These are phyloP conservation scores for Dryas alaskensis DNA, from an alignment of 306 rosid species.

Conservation along the genomic window DNA sequence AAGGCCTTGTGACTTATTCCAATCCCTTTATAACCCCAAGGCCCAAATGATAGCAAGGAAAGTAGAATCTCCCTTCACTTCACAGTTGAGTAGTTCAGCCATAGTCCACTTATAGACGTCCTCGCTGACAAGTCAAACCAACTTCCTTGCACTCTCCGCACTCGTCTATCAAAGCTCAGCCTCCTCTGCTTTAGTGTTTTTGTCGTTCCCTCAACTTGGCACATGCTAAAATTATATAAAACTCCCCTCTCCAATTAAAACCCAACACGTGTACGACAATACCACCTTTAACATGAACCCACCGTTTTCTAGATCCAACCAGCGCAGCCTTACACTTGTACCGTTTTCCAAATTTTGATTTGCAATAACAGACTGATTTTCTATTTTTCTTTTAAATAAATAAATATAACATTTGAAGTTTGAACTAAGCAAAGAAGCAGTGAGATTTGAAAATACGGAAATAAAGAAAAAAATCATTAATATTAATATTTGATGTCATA, in stretches of 20 bases:
- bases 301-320: conserved; percentile 28
- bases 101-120: background rate
- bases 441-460: no score
- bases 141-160: background rate
- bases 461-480: no score
- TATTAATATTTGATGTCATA: no score
- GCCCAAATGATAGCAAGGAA: no score
- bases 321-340: conserved; percentile 20
- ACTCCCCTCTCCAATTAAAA: background rate
- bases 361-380: no score
- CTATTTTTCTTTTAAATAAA: no score
- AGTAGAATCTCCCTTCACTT: no score
- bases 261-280: conserved; percentile 7
- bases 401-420: no score
- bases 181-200: background rate
- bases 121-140: background rate
- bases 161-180: background rate
- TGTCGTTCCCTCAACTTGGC: background rate
- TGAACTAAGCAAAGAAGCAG: no score
- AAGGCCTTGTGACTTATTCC: no score
- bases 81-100: no score
- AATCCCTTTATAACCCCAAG: no score
- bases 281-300: conserved; percentile 11
- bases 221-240: conserved; percentile 3
- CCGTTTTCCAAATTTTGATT: background rate